Evolutionary conservation across 108 stramenopile genomes (phyloP).

Genomic region (Cyclotella baltica): DNA sequence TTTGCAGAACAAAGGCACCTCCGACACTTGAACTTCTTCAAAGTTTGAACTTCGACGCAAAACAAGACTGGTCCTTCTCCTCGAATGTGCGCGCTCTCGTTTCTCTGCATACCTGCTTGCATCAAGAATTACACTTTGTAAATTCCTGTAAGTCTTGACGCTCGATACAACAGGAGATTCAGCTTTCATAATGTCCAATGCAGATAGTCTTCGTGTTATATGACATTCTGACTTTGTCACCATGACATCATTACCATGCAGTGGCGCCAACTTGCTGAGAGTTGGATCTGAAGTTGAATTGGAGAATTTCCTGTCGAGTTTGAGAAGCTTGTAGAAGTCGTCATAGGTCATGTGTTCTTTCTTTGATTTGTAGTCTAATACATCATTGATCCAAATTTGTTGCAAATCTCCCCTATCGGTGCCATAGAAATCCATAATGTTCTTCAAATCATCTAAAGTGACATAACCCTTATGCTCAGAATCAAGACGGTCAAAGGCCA

Average conservation of each 20-base stretch:
- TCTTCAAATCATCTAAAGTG: constrained; percentile 61
- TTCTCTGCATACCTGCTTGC: constrained; percentile 2
- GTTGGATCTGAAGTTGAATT: constrained; percentile 7
- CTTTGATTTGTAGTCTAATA: constrained; percentile 26
- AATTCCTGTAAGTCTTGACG: constrained; percentile 9
- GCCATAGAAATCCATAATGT: constrained; percentile 50
- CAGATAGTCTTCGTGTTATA: neutral
- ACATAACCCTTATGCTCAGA: constrained; percentile 68
- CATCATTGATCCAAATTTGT: constrained; percentile 22
- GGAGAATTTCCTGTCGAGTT: constrained; percentile 8
- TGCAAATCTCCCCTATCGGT: constrained; percentile 18
- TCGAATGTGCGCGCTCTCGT: neutral
- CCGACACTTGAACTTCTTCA: no score
- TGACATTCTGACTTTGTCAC: neutral
- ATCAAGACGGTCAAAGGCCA: constrained; percentile 83
- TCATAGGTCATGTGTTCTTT: constrained; percentile 39
- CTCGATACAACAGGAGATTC: neutral
- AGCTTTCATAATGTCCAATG: neutral
- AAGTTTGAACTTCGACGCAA: neutral
- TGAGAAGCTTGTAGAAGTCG: constrained; percentile 33
- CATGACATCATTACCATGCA: neutral
- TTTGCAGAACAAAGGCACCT: neutral
- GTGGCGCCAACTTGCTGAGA: neutral
- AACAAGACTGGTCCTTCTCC: neutral
- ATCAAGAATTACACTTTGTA: constrained; percentile 1